Evolutionary conservation across 805 yeast genomes (phyloP), one percentile per base, ranked within the genome.

Genomic region (Hanseniaspora mollemarum): DNA sequence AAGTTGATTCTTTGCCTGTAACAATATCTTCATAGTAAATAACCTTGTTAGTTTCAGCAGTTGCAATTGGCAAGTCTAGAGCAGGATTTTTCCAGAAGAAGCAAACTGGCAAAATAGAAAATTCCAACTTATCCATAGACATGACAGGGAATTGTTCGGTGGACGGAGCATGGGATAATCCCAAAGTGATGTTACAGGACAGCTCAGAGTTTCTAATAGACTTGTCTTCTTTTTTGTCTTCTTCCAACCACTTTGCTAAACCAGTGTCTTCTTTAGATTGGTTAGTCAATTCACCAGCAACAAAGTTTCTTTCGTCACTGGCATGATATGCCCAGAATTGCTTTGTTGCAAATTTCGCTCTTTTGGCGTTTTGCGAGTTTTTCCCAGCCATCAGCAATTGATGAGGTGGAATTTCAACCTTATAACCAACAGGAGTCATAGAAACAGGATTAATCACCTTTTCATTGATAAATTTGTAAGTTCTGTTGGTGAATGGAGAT

Each of bases 81-180:
- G 84, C 85, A 33, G 94, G 94, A 67, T 83, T 83, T 60, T 70
- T 77, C 59, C 78, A 79, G 62, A 83, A 83, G 76, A 83, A 83
- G 52, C 84, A 83, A 58, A 75, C 71, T 49, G 94, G 94, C 42
- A 74, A 72, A 52, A 83, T 72, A 53, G 76, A 72, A 58, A 83
- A 78, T 59, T 73, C 77, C 69, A 81, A 79, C 56, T 78, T 79
- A 67, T 83, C 94, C 52, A 81, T 84, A 31, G 92, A 88, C 94
- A 83, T 83, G 48, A 83, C 88, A 44, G 94, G 94, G 81, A 84
- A 83, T 65, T 83, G 90, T 68, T 83, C 94, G 33, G 81, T 78
- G 60, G 85, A 75, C 59, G 92, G 92, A 59, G 83, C 76, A 62
- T 83, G 94, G 3, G 90, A 83, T 69, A 83, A 75, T 25, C 86